phyloP scores from a whole-genome alignment of 139 green algal species.

The Volvox reticuliferus region DNA sequence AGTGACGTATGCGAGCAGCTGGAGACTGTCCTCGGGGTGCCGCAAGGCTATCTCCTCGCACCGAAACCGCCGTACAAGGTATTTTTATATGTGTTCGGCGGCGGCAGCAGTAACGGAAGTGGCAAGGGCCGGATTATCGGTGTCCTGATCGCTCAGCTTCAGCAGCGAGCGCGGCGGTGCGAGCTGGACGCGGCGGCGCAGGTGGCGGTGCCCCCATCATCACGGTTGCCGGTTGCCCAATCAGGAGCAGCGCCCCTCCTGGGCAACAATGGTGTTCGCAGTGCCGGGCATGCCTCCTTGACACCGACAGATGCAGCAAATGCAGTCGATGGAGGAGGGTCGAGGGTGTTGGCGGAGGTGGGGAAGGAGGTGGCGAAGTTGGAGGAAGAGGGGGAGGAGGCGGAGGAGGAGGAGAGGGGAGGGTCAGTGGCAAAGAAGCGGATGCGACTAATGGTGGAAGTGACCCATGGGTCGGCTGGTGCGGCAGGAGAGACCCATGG shows the following conservation, averaged over 20 bases:
- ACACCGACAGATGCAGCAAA: background rate
- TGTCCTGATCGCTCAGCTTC: constrained; percentile 40
- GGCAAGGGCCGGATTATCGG: background rate
- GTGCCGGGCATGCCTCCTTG: no score
- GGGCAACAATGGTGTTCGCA: no score
- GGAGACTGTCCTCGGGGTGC: constrained; percentile 33
- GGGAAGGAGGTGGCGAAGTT: no score
- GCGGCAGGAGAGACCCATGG: background rate
- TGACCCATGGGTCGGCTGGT: background rate
- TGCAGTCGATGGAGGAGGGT: background rate
- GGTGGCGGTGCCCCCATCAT: background rate
- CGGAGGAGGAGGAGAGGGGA: background rate
- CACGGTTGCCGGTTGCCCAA: no score
- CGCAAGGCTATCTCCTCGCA: constrained; percentile 27
- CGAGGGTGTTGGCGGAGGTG: no score
- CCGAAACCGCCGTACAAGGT: constrained; percentile 33
- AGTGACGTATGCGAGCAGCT: constrained; percentile 23
- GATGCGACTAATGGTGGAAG: background rate
- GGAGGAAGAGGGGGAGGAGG: background rate
- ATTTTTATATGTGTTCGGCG: constrained; percentile 19
- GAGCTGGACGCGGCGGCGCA: background rate
- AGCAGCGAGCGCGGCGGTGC: background rate
- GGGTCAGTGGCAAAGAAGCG: background rate
- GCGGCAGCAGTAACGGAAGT: background rate
- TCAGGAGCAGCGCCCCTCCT: no score